Conservation (phyloP, 345 rosid species). For the Pugionium cornutum region DNA sequence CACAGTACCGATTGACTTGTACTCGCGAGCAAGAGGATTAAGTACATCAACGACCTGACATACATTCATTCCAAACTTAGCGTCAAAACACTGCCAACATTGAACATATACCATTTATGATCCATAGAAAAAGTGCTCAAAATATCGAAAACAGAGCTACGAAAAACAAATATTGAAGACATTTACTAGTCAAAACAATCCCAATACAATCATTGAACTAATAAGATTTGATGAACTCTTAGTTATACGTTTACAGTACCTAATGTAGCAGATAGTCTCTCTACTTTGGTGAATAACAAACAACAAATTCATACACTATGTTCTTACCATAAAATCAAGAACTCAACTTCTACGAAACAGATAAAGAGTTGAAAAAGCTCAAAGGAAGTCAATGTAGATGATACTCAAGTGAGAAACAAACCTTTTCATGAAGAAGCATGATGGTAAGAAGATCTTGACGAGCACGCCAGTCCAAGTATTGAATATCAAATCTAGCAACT, state of each 20-base stretch:
- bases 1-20: slow-evolving; percentile 85
- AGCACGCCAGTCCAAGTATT: slow-evolving; percentile 94
- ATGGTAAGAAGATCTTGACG: slow-evolving; percentile 93
- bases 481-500: slow-evolving; percentile 90
- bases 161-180: not conserved
- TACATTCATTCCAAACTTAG: slow-evolving; percentile 1
- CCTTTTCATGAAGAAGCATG: slow-evolving; percentile 96
- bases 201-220: not conserved
- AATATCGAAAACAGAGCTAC: not conserved
- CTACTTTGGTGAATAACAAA: not conserved
- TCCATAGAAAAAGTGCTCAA: not conserved
- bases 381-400: slow-evolving; percentile 20
- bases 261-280: slow-evolving; percentile 8
- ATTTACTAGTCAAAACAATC: not conserved
- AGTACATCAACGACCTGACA: slow-evolving; percentile 91
- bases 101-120: not conserved
- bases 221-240: not conserved
- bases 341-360: not conserved
- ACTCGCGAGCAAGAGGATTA: slow-evolving; percentile 97
- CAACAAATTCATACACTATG: not conserved
- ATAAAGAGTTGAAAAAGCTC: not conserved
- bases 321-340: not conserved
- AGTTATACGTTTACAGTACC: not conserved
- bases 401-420: slow-evolving; percentile 25
- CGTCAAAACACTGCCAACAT: slow-evolving; percentile 13